Base-by-base conservation (phyloP, 225 moss, liverwort and hornwort genomes). In the Marchantia paleacea region DNA sequence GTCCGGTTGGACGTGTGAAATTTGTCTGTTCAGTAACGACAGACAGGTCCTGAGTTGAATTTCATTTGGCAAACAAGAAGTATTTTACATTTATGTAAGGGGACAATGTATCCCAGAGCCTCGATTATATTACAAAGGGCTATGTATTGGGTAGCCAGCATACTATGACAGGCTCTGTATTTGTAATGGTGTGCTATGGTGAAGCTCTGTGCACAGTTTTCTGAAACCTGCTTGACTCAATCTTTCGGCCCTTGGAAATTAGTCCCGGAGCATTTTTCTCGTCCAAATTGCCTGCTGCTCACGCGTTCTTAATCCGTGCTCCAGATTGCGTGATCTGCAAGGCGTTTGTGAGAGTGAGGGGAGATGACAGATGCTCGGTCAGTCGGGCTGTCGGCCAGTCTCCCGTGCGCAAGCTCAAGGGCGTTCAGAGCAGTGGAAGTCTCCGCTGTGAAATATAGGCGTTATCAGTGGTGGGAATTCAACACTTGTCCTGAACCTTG, bases 81-180 rank as follows among this genome's bases (percentile, higher is more conserved):
- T 73, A 73, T 51, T 52, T 73, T 73, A 73, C 72, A 73, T 48
- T 70, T 73, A 73, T 52, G 51, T 52, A 52, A 16, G 72, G 72
- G 72, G 52, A n/a, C 26, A 73, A 73, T 73, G 72, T 73, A 49
- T 72, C 49, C 71, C 52, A 72, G 71, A 72, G 49, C 50, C 22
- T 72, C 19, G 8, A 72, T 19, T 72, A 72, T 72, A 50, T 50
- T 72, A 72, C 71, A 72, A 31, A 50, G 50, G 52, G 71, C 49
- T 51, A 72, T 6, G 50, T 18, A 48, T 20, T 10, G 49, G 49
- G 71, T 19, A 49, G 71, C 71, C 71, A 4, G 71, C 16, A 72
- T n/a, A 72, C 49, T 72, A 72, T n/a, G 7, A 55, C 54, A 55
- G 28, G 55, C 48, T 71, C 12, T 71, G 71, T 22, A 49, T 19